Evolutionary conservation across 305 asterid genomes (phyloP).

Genomic region (Ajuga reptans): DNA sequence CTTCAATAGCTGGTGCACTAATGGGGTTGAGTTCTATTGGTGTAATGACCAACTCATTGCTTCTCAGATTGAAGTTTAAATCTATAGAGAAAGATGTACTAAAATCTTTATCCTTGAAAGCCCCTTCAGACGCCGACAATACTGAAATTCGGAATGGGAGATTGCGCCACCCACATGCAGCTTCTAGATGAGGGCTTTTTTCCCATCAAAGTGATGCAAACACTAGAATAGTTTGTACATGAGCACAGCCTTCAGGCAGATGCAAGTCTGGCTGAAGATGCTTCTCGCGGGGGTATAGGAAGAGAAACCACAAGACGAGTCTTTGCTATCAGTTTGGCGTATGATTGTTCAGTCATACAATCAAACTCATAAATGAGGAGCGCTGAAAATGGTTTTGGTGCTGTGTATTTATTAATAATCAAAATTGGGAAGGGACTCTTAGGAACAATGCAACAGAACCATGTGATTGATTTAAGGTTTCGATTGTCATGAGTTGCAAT

Average conservation of each 20-base stretch:
- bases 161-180: conserved; percentile 29
- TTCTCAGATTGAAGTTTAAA: conserved; percentile 57
- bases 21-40: conserved; percentile 98
- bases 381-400: no score
- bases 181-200: conserved; percentile 30
- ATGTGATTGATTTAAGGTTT: no score
- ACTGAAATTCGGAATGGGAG: conserved; percentile 21
- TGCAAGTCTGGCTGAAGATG: not conserved
- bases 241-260: not conserved
- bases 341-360: no score
- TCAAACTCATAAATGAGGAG: no score
- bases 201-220: conserved; percentile 1
- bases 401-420: no score
- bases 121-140: conserved; percentile 27
- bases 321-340: not conserved
- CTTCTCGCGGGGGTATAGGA: not conserved
- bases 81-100: conserved; percentile 33
- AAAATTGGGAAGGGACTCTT: no score
- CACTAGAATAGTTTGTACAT: not conserved
- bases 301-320: not conserved
- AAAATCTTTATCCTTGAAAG: conserved; percentile 26
- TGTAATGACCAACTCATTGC: conserved; percentile 82
- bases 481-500: no score
- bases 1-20: conserved; percentile 94
- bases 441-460: no score